A percentile compares a stretch with the other conserved stretches of the same genome.
Evolutionary conservation across 2,329 filamentous ascomycete species (phyloP).

Genomic region (Pyrenophora graminea): DNA sequence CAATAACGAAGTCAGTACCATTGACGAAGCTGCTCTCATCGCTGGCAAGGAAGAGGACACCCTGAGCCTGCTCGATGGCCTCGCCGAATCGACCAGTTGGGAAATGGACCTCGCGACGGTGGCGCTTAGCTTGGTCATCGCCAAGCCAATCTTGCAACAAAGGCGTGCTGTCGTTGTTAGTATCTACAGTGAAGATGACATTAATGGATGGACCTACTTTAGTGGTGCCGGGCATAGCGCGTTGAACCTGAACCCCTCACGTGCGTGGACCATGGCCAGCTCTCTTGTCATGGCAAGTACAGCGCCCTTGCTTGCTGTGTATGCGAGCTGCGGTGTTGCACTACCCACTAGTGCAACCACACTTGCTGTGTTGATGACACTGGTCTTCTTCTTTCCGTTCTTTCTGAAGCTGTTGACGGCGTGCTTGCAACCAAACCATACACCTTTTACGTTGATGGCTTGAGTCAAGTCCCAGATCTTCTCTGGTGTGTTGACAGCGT

Average conservation of each 20-base stretch:
- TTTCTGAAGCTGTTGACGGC: conserved; percentile 80
- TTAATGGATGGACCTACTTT: conserved; percentile 58
- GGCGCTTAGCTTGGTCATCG: conserved; percentile 79
- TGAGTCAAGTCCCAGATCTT: conserved; percentile 94
- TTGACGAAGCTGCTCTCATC: conserved; percentile 91
- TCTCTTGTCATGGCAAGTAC: conserved; percentile 89
- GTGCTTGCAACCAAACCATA: conserved; percentile 96
- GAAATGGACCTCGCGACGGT: conserved; percentile 86
- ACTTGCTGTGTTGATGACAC: conserved; percentile 90
- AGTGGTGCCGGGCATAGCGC: conserved; percentile 86
- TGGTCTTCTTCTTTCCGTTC: conserved; percentile 76
- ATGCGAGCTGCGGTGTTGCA: conserved; percentile 86
- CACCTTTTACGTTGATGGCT: conserved; percentile 94
- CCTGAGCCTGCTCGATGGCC: conserved; percentile 90
- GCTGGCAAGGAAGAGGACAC: conserved; percentile 82
- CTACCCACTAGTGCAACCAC: conserved; percentile 86
- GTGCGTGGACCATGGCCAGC: conserved; percentile 87
- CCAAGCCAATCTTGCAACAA: conserved; percentile 92
- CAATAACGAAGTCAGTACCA: conserved; percentile 89
- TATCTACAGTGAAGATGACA: neutral
- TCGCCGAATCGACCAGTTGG: conserved; percentile 86
- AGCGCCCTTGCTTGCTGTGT: conserved; percentile 92
- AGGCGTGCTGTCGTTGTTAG: conserved; percentile 64
- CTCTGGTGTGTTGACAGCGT: conserved; percentile 80
- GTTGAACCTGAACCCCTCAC: conserved; percentile 90